Conservation (phyloP, 164 flowering plant species). For the Annona cherimola region DNA sequence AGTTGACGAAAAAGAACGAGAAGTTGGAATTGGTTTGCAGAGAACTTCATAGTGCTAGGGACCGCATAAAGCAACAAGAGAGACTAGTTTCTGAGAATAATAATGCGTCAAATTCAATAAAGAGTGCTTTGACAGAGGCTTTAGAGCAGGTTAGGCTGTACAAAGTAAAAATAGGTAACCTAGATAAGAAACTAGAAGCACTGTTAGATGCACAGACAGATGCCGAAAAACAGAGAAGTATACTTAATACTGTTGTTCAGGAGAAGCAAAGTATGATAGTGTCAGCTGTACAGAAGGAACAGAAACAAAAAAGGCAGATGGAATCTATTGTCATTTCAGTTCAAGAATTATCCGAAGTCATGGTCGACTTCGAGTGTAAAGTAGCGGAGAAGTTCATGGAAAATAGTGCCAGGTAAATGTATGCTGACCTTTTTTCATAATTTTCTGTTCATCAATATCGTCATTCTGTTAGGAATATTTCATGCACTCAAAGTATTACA, state of each 20-base stretch:
- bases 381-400: slow-evolving; percentile 26
- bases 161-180: slow-evolving; percentile 21
- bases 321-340: slow-evolving; percentile 25
- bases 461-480: no score
- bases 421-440: background rate
- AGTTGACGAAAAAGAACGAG: slow-evolving; percentile 36
- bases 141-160: slow-evolving; percentile 22
- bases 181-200: slow-evolving; percentile 36
- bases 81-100: slow-evolving; percentile 22
- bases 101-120: slow-evolving; percentile 24
- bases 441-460: background rate
- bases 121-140: slow-evolving; percentile 29
- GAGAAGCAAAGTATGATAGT: slow-evolving; percentile 29
- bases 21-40: slow-evolving; percentile 24
- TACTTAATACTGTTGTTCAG: slow-evolving; percentile 24
- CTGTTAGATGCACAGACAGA: slow-evolving; percentile 22
- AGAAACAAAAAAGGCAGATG: slow-evolving; percentile 42
- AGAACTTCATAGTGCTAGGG: slow-evolving; percentile 28
- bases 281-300: slow-evolving; percentile 32
- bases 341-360: slow-evolving; percentile 22
- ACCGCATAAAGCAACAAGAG: slow-evolving; percentile 19
- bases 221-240: slow-evolving; percentile 26
- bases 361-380: slow-evolving; percentile 39
- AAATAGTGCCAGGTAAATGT: slow-evolving; percentile 47
- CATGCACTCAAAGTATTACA: no score